These are phyloP conservation scores for Chytriomyces confervae DNA, from an alignment of 192 early-diverging fungal species.

Conservation along the genomic window DNA sequence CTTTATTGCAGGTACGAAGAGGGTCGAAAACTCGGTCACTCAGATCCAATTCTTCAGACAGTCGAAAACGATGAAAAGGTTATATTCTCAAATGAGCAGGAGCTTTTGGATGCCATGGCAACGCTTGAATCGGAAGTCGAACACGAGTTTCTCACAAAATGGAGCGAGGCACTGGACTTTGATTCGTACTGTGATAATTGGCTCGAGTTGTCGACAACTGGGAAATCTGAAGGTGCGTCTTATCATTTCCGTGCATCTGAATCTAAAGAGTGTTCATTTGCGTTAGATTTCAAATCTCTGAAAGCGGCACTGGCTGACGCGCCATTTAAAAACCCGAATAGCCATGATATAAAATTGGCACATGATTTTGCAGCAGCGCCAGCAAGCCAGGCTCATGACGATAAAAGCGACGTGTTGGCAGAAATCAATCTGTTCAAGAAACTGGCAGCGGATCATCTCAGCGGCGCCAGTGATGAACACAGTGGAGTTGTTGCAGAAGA, in stretches of 20 bases:
- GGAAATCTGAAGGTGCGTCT: slow-evolving; percentile 45
- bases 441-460: slow-evolving; percentile 27
- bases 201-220: slow-evolving; percentile 53
- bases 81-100: slow-evolving; percentile 25
- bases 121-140: slow-evolving; percentile 52
- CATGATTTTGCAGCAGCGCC: background rate
- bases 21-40: slow-evolving; percentile 19
- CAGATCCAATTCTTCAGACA: background rate
- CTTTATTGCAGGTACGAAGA: slow-evolving; percentile 38
- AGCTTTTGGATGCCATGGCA: slow-evolving; percentile 35
- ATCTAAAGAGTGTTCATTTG: background rate
- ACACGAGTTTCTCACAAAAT: slow-evolving; percentile 50
- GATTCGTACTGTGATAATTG: slow-evolving; percentile 54
- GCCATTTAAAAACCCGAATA: background rate
- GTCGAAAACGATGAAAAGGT: background rate
- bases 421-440: slow-evolving; percentile 43
- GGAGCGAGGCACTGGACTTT: slow-evolving; percentile 59
- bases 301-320: background rate
- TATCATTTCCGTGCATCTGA: background rate
- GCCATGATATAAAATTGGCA: background rate
- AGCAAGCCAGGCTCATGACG: background rate
- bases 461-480: background rate
- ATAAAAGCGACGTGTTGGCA: slow-evolving; percentile 30
- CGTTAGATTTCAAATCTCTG: background rate
- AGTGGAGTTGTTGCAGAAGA: background rate